phyloP scores from a whole-genome alignment of 352 stramenopile species.

The Globisporangium cystogenes region DNA sequence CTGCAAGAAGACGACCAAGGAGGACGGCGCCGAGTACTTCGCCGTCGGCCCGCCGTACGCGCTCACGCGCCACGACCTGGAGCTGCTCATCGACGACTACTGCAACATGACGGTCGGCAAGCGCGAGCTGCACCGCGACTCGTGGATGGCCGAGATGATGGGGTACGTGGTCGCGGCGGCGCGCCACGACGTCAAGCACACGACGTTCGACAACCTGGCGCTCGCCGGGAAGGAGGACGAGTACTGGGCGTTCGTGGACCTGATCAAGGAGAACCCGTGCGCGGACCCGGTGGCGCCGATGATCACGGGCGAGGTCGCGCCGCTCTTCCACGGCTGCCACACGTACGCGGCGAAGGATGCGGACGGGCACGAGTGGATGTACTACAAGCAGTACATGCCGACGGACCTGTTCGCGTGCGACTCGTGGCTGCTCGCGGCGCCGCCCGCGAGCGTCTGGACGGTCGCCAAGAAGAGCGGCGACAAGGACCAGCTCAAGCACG shows the following conservation, averaged over 20 bases:
- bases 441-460: conserved; percentile 55
- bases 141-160: conserved; percentile 46
- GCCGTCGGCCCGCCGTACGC: conserved; percentile 52
- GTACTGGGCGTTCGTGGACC: conserved; percentile 52
- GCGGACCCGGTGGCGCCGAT: conserved; percentile 33
- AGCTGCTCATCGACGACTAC: conserved; percentile 55
- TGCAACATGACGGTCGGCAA: conserved; percentile 50
- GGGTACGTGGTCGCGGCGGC: conserved; percentile 50
- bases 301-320: conserved; percentile 36
- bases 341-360: conserved; percentile 38
- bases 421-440: conserved; percentile 60
- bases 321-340: conserved; percentile 39
- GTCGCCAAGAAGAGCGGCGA: conserved; percentile 44
- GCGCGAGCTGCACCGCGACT: conserved; percentile 28
- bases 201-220: conserved; percentile 70
- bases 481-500: conserved; percentile 42
- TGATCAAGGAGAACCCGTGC: conserved; percentile 61
- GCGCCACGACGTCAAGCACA: conserved; percentile 68
- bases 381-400: conserved; percentile 59
- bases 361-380: conserved; percentile 50
- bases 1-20: conserved; percentile 32
- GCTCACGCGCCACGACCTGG: conserved; percentile 48
- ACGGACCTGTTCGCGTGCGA: conserved; percentile 73
- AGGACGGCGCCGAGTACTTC: conserved; percentile 46
- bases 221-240: conserved; percentile 44